Evolutionary conservation across 2,329 filamentous ascomycete species (phyloP), one percentile per base, ranked within the genome.

Genomic region (Exophiala xenobiotica): DNA sequence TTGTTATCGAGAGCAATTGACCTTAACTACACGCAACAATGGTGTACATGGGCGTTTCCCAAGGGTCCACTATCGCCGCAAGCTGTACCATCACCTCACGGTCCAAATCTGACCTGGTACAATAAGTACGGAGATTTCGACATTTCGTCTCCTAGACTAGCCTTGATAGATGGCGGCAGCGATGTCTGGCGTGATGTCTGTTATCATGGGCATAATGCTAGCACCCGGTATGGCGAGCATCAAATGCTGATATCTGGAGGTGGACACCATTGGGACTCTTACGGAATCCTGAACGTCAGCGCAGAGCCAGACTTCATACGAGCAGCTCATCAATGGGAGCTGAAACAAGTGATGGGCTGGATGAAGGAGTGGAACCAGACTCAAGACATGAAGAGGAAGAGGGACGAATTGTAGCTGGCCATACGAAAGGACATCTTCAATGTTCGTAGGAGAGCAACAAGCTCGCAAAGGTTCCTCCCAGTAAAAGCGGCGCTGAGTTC

Each of bases 11-110:
- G 74, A 4, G 73, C 74, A 0, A 57, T 80, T 3, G 68, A 76
- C 41, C 68, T 68, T 6, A 65, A 70, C 33, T 80, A 80, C 62
- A 79, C 76, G 29, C 77, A 78, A 56, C 73, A 79, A 62, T 80
- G 77, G 76, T 80, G 78, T 57, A 70, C 60, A n/a, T 77, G 77
- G 76, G 75, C 77, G 1, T 80, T 79, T 56, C 73, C 76, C 1
- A 53, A 67, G 1, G 77, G 77, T 0, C 46, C 68, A 20, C 69
- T 52, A 5, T 55, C 55, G 11, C 55, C 56, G 3, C 56, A 58
- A 43, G 56, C 56, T 6, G 56, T 58, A 4, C 56, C 56, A 18
- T 74, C 76, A 0, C 31, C 67, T 1, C 68, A 65, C 8, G 59
- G 59, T 0, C 77, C 77, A 0, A 67, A 77, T 46, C 56, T 76